phyloP scores from a whole-genome alignment of 306 rosid genomes.

The Cicer chorassanicum region DNA sequence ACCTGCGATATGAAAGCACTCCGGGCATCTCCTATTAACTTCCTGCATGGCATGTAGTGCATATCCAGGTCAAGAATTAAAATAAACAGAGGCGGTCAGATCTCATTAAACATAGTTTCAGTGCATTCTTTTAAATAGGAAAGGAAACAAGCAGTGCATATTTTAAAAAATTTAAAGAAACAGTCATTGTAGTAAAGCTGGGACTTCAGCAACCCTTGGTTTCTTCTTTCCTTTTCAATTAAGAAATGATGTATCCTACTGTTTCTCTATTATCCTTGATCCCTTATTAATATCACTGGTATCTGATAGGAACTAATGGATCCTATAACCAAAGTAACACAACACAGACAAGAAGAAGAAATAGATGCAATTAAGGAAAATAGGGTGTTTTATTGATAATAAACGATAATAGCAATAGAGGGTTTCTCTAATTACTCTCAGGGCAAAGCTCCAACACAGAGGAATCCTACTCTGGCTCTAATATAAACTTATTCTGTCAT shows the following conservation, averaged over 20 bases:
- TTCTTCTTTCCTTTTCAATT: conserved; percentile 4
- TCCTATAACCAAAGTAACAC: no score
- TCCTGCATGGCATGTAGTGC: conserved; percentile 61
- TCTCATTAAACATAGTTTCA: conserved; percentile 8
- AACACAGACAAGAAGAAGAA: no score
- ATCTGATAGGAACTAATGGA: no score
- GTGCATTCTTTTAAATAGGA: conserved; percentile 26
- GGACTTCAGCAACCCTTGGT: conserved; percentile 10
- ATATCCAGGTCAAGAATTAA: conserved; percentile 32
- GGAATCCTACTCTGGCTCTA: no score
- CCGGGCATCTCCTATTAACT: conserved; percentile 64
- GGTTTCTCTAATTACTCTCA: no score
- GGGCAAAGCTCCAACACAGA: no score
- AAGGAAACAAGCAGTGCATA: conserved; percentile 12
- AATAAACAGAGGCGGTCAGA: conserved; percentile 31
- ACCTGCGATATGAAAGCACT: conserved; percentile 59
- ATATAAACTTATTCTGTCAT: no score
- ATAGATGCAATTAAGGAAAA: no score
- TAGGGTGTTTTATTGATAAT: no score
- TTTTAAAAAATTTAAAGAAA: conserved; percentile 21
- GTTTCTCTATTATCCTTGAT: no score
- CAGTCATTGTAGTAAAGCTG: not conserved
- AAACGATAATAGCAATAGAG: no score
- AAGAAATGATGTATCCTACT: conserved; percentile 5
- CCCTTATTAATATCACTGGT: no score